Evolutionary conservation across 805 yeast species (phyloP).

Genomic region (Wickerhamia fluorescens): DNA sequence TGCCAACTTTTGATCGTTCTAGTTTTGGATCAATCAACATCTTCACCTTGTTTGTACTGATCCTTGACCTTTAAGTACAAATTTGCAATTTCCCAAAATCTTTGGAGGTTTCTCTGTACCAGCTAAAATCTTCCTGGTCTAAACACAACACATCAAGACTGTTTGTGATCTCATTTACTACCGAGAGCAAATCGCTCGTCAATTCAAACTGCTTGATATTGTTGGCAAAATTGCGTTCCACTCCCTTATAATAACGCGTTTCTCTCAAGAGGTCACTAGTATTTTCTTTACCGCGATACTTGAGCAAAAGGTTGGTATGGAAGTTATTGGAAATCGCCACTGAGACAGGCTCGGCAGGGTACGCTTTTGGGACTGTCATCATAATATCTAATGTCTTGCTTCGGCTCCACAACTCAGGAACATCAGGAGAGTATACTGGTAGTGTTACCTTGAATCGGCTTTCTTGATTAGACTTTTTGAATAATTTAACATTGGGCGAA

Average conservation of each 20-base stretch:
- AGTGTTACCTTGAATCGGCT: constrained; percentile 25
- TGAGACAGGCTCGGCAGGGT: constrained; percentile 21
- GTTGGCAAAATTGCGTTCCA: constrained; percentile 28
- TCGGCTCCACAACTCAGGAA: constrained; percentile 25
- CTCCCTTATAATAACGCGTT: constrained; percentile 14
- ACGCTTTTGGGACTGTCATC: constrained; percentile 25
- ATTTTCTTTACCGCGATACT: constrained; percentile 11
- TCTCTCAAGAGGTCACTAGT: constrained; percentile 10
- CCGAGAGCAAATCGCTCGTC: no score
- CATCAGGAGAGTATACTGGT: constrained; percentile 16
- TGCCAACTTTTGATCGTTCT: no score
- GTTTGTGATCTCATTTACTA: no score
- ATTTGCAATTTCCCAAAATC: no score
- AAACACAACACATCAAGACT: no score
- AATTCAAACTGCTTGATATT: no score
- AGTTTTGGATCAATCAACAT: no score
- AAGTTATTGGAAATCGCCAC: constrained; percentile 24
- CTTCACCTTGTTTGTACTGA: no score
- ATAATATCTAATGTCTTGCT: constrained; percentile 22
- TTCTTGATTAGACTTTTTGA: constrained; percentile 11
- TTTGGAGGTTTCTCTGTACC: no score
- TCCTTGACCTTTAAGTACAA: no score
- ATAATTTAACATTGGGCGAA: constrained; percentile 9
- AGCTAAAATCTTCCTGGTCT: no score
- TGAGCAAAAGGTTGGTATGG: constrained; percentile 22